phyloP scores from a whole-genome alignment of 306 rosid species.

The Fagus sylvatica region DNA sequence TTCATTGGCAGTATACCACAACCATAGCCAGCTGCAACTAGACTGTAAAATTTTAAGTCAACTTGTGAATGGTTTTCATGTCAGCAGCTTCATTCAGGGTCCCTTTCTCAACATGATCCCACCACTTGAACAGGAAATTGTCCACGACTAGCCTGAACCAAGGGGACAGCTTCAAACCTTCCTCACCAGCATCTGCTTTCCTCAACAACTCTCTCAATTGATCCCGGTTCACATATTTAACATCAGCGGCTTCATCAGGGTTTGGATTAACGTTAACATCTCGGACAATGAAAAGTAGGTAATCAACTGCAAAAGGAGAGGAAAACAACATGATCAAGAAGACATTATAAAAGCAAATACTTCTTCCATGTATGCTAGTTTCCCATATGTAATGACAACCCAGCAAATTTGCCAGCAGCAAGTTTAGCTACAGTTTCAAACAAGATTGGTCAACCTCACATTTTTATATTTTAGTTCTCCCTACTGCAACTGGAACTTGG shows the following conservation, averaged over 20 bases:
- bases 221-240: conserved; percentile 77
- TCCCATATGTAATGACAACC: background rate
- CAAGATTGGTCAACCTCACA: background rate
- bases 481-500: background rate
- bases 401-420: background rate
- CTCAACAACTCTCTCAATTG: conserved; percentile 88
- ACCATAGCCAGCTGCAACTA: conserved; percentile 2
- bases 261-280: conserved; percentile 76
- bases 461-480: background rate
- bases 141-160: conserved; percentile 99
- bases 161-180: conserved; percentile 91
- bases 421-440: background rate
- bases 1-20: conserved; percentile 33
- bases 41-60: conserved; percentile 38
- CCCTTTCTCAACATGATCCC: conserved; percentile 87
- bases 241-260: conserved; percentile 88
- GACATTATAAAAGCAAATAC: conserved; percentile 1
- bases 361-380: conserved; percentile 5
- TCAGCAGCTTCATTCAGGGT: conserved; percentile 68
- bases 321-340: conserved; percentile 13
- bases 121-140: conserved; percentile 96
- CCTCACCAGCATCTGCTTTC: conserved; percentile 92
- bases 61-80: conserved; percentile 90
- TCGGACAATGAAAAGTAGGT: conserved; percentile 80
- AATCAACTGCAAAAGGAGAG: conserved; percentile 75